Evolutionary conservation across 495 filamentous ascomycete species (phyloP).

Genomic region (Penicillium pancosmium): DNA sequence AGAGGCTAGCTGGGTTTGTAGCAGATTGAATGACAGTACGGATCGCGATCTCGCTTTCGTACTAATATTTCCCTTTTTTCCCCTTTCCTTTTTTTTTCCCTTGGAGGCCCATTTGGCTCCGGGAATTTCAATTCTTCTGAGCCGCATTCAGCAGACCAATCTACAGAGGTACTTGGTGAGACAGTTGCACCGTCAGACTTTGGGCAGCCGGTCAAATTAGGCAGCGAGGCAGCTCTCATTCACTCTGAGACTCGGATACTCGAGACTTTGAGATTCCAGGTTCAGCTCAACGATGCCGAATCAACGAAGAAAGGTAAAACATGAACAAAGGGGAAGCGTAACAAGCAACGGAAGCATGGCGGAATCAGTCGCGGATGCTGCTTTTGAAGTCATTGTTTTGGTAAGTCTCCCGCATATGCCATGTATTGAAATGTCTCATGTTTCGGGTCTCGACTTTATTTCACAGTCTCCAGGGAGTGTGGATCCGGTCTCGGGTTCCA

Average conservation of each 20-base stretch:
- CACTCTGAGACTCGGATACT: background rate
- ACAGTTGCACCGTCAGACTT: constrained; percentile 12
- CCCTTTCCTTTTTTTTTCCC: too few species aligned
- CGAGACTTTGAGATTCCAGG: background rate
- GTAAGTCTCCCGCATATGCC: constrained; percentile 53
- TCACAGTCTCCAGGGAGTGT: constrained; percentile 1
- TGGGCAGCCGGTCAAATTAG: constrained; percentile 1
- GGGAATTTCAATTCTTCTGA: too few species aligned
- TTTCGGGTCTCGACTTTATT: constrained; percentile 2
- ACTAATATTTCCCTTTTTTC: background rate
- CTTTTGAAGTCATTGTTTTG: constrained; percentile 79
- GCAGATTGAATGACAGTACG: too few species aligned
- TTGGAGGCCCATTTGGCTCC: too few species aligned
- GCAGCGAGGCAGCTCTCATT: background rate
- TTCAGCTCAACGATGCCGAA: background rate
- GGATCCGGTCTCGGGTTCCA: constrained; percentile 19
- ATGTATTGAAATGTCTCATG: constrained; percentile 11
- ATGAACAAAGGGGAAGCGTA: background rate
- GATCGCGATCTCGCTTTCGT: too few species aligned
- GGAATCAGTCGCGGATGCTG: constrained; percentile 37
- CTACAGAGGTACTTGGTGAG: constrained; percentile 6
- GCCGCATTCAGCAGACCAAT: background rate
- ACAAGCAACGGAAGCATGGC: background rate
- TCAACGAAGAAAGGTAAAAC: background rate
- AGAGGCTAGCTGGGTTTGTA: background rate